A percentile compares a stretch with the other conserved stretches of the same genome.
Conservation (phyloP, 2,329 filamentous ascomycete species). For the Pleurostoma richardsiae region DNA sequence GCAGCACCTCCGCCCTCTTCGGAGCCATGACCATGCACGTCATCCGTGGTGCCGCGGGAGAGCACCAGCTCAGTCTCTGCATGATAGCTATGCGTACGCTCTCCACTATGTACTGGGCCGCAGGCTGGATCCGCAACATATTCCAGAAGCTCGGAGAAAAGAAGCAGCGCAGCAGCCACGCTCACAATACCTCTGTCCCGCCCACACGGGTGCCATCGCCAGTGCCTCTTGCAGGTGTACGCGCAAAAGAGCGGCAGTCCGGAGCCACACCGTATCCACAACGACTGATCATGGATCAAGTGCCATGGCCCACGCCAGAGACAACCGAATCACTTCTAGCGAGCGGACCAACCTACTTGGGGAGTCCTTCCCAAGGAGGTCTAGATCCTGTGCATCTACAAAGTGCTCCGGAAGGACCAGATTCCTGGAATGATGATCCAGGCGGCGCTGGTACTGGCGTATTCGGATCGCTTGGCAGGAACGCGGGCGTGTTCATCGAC, state of each 20-base stretch:
- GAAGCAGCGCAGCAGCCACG: not conserved
- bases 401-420: too few species aligned
- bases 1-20: constrained; percentile 2
- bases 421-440: too few species aligned
- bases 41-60: not conserved
- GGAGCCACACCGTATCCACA: too few species aligned
- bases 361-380: too few species aligned
- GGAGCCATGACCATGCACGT: constrained; percentile 4
- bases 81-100: constrained; percentile 3
- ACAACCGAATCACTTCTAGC: too few species aligned
- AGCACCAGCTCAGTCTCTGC: constrained; percentile 1
- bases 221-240: not conserved
- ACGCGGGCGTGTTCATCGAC: not conserved
- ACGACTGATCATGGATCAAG: too few species aligned
- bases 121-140: constrained; percentile 3
- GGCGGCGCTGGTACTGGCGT: too few species aligned
- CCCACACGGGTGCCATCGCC: not conserved
- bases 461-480: not conserved
- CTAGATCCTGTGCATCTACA: too few species aligned
- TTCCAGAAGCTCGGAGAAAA: constrained; percentile 3
- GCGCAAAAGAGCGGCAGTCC: too few species aligned
- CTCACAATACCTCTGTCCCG: not conserved
- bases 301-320: too few species aligned
- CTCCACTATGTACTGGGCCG: constrained; percentile 1
- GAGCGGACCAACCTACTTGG: too few species aligned